These are phyloP conservation scores for Funneliformis mosseae DNA, from an alignment of 192 early-diverging fungal species.

Conservation along the genomic window DNA sequence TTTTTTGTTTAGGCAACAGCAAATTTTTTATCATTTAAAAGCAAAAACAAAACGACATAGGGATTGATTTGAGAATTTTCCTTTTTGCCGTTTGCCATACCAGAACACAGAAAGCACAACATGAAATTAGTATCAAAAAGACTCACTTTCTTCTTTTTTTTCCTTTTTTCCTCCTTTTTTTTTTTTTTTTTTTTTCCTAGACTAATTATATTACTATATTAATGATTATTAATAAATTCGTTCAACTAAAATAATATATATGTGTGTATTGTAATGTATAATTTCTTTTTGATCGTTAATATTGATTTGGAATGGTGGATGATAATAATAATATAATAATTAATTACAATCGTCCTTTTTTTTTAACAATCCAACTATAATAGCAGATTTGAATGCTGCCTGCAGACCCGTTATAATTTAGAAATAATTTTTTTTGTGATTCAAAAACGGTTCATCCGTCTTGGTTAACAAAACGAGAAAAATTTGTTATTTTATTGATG, in stretches of 20 bases:
- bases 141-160: conserved; percentile 6
- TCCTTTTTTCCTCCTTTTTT: background rate
- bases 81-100: background rate
- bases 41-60: background rate
- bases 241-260: background rate
- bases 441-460: conserved; percentile 15
- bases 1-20: background rate
- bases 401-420: conserved; percentile 5
- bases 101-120: background rate
- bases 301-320: no score
- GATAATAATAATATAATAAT: no score
- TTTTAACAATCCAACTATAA: background rate
- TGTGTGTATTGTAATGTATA: no score
- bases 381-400: conserved; percentile 9
- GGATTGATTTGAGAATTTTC: no score
- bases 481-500: background rate
- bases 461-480: conserved; percentile 1
- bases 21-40: background rate
- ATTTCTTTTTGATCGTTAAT: no score
- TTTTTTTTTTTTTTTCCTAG: background rate
- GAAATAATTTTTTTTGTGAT: background rate
- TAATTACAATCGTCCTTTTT: no score
- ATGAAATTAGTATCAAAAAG: background rate
- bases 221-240: background rate
- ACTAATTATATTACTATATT: conserved; percentile 16